Evolutionary conservation across 805 yeast species (phyloP).

Genomic region (Debaryomyces castellii): DNA sequence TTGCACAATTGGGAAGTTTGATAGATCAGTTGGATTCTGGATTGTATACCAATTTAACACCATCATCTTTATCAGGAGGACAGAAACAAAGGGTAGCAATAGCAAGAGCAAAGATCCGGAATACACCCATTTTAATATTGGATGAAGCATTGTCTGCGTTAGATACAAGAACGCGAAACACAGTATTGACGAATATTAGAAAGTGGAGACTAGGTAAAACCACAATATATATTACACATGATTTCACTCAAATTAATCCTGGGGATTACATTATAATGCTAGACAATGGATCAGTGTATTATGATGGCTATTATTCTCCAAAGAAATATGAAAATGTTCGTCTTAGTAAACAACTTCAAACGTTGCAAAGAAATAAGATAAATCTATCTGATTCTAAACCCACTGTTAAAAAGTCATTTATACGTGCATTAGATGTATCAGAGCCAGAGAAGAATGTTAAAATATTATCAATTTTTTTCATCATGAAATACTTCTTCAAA

Average conservation of each 20-base stretch:
- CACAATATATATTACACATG: slow-evolving; percentile 82
- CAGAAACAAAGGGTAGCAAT: slow-evolving; percentile 81
- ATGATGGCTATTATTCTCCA: slow-evolving; percentile 12
- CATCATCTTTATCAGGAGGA: slow-evolving; percentile 74
- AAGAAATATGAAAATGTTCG: neutral
- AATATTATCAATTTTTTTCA: slow-evolving; percentile 20
- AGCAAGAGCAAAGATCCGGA: slow-evolving; percentile 76
- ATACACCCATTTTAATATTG: slow-evolving; percentile 72
- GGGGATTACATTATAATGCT: slow-evolving; percentile 62
- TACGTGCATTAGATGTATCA: slow-evolving; percentile 9
- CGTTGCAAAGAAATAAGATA: neutral
- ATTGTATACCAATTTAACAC: slow-evolving; percentile 49
- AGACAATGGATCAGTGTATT: slow-evolving; percentile 53
- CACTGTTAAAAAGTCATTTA: too few relatives aligned
- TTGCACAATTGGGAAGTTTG: slow-evolving; percentile 53
- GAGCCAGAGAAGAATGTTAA: neutral
- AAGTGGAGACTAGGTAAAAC: slow-evolving; percentile 66
- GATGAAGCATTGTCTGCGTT: slow-evolving; percentile 89
- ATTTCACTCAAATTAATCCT: slow-evolving; percentile 52
- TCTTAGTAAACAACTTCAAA: neutral
- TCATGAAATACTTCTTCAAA: slow-evolving; percentile 22
- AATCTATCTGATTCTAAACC: too few relatives aligned
- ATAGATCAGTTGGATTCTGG: slow-evolving; percentile 54
- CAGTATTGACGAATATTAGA: slow-evolving; percentile 51
- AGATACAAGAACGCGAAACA: slow-evolving; percentile 50